These are phyloP conservation scores for Quercus bicolor DNA, from an alignment of 306 rosid species.

Conservation along the genomic window DNA sequence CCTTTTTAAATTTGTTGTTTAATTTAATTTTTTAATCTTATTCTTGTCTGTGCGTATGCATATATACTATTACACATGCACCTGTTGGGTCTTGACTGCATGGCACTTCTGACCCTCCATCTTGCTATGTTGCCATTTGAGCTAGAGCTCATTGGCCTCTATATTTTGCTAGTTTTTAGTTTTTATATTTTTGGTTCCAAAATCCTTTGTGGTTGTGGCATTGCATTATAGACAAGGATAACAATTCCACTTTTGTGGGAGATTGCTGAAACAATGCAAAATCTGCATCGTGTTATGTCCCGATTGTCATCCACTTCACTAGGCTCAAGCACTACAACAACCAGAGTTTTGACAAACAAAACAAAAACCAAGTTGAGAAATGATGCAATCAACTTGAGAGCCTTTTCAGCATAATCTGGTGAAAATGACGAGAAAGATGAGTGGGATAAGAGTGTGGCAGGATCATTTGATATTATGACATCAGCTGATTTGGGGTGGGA, in stretches of 20 bases:
- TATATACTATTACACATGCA: too few relatives aligned
- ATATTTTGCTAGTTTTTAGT: neutral
- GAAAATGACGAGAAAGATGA: slow-evolving; percentile 26
- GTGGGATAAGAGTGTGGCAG: slow-evolving; percentile 26
- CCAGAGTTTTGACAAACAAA: slow-evolving; percentile 27
- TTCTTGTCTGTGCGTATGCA: too few relatives aligned
- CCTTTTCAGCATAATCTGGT: slow-evolving; percentile 30
- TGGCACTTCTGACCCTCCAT: too few relatives aligned
- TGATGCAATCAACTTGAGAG: slow-evolving; percentile 2
- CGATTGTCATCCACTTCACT: slow-evolving; percentile 29
- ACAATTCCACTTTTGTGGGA: neutral
- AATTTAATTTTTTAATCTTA: too few relatives aligned
- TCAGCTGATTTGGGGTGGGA: slow-evolving; percentile 28
- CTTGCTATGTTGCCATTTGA: too few relatives aligned
- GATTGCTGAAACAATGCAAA: slow-evolving; percentile 26
- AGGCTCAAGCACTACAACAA: slow-evolving; percentile 9
- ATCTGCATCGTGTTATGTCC: slow-evolving; percentile 33
- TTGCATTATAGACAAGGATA: neutral
- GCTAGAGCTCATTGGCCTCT: neutral
- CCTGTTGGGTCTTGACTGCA: too few relatives aligned
- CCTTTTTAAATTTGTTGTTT: too few relatives aligned
- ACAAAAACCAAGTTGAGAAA: slow-evolving; percentile 3
- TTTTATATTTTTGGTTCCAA: too few relatives aligned
- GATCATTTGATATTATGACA: slow-evolving; percentile 15
- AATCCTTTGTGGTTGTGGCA: neutral